Percentiles rank a stretch among this genome's conserved stretches.
phyloP scores from a whole-genome alignment of 345 rosid genomes.

The Punica granatum region DNA sequence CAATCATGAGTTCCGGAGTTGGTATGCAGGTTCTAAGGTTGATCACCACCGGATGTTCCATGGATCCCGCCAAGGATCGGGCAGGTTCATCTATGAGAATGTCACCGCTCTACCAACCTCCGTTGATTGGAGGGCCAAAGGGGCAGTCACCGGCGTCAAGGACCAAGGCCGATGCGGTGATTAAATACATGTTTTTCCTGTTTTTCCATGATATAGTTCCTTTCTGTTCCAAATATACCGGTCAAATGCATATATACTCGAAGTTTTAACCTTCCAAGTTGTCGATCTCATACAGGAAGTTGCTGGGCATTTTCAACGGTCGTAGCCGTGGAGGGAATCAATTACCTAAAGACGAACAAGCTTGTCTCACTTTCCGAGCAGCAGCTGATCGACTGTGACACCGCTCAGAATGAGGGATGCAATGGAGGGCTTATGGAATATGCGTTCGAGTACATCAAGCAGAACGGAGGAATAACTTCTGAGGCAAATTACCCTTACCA shows the following conservation, averaged over 20 bases:
- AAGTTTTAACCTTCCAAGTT: neutral
- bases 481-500: conserved; percentile 31
- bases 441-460: conserved; percentile 34
- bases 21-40: conserved; percentile 65
- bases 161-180: conserved; percentile 88
- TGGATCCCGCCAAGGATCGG: conserved; percentile 25
- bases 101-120: conserved; percentile 31
- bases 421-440: conserved; percentile 43
- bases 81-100: conserved; percentile 54
- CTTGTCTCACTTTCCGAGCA: conserved; percentile 37
- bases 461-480: conserved; percentile 31
- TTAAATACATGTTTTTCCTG: neutral
- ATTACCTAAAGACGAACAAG: conserved; percentile 28
- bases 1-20: conserved; percentile 51
- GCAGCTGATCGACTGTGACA: conserved; percentile 44
- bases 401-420: conserved; percentile 33
- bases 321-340: conserved; percentile 38
- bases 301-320: conserved; percentile 50
- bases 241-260: too few species aligned
- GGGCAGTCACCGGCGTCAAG: conserved; percentile 67
- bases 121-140: conserved; percentile 76
- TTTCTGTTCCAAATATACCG: too few species aligned
- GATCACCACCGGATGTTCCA: conserved; percentile 60
- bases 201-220: too few species aligned
- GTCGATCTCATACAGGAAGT: conserved; percentile 24